Evolutionary conservation across 805 yeast species (phyloP).

Genomic region (Yarrowia sp.): DNA sequence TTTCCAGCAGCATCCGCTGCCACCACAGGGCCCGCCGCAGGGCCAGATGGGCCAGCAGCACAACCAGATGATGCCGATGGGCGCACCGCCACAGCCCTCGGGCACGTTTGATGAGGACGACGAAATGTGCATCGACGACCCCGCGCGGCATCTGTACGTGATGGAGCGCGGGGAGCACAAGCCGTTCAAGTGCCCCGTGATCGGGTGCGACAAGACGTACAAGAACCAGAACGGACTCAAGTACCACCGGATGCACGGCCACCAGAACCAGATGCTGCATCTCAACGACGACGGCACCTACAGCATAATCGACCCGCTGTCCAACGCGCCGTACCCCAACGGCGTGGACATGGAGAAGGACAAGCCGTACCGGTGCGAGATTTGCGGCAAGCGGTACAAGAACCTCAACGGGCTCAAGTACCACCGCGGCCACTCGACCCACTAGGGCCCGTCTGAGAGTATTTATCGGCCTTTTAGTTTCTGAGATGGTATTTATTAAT

Average conservation of each 20-base stretch:
- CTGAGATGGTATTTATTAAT: conserved; percentile 26
- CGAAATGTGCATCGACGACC: conserved; percentile 89
- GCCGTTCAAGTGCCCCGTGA: conserved; percentile 96
- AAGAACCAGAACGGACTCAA: conserved; percentile 97
- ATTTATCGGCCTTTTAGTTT: conserved; percentile 26
- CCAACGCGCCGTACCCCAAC: conserved; percentile 83
- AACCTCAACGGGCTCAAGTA: conserved; percentile 94
- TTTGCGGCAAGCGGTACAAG: conserved; percentile 95
- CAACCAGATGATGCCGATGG: conserved; percentile 23
- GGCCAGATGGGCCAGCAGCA: neutral
- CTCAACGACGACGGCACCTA: conserved; percentile 91
- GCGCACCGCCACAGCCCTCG: conserved; percentile 36
- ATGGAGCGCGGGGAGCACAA: conserved; percentile 88
- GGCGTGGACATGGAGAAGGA: conserved; percentile 90
- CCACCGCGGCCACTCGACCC: conserved; percentile 98
- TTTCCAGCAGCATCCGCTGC: conserved; percentile 20
- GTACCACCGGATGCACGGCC: conserved; percentile 94
- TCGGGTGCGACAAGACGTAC: conserved; percentile 96
- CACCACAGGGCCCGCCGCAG: neutral
- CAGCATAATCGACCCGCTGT: conserved; percentile 81
- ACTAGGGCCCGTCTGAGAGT: conserved; percentile 43
- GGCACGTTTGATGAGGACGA: conserved; percentile 49
- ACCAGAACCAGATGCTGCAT: conserved; percentile 88
- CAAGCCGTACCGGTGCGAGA: conserved; percentile 97
- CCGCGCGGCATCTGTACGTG: conserved; percentile 90